phyloP scores from a whole-genome alignment of 148 eudicot genomes.

The Arctostaphylos glauca region DNA sequence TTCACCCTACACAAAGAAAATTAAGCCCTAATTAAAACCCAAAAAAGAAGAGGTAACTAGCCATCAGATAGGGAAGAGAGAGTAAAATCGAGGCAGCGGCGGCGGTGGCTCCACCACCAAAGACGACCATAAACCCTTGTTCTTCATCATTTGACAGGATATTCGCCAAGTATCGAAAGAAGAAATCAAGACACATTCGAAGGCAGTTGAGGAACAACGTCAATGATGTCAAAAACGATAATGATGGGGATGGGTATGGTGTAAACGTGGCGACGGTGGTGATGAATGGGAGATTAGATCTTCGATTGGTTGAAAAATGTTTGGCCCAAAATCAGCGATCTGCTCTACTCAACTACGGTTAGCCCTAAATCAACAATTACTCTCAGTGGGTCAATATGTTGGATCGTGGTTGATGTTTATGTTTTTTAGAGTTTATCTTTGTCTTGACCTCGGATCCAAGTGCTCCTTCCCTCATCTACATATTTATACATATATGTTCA shows the following conservation, averaged over 20 bases:
- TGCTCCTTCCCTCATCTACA: too few species aligned
- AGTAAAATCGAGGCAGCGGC: conserved; percentile 8
- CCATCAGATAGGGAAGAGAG: conserved; percentile 26
- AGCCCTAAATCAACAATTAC: too few species aligned
- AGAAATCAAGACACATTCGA: neutral
- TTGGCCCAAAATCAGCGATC: too few species aligned
- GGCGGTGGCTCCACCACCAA: neutral
- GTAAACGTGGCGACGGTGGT: neutral
- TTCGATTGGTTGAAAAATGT: conserved; percentile 16
- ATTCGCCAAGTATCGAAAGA: conserved; percentile 6
- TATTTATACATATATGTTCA: too few species aligned
- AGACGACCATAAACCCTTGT: conserved; percentile 16
- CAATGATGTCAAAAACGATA: neutral
- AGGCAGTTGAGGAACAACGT: conserved; percentile 6
- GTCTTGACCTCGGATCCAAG: too few species aligned
- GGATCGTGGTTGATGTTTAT: too few species aligned
- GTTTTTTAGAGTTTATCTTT: too few species aligned
- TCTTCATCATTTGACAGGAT: conserved; percentile 15
- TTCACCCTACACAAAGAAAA: too few species aligned
- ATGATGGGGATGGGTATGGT: neutral
- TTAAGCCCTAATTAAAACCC: too few species aligned
- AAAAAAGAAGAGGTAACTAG: too few species aligned
- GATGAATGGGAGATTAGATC: conserved; percentile 30
- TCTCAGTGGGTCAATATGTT: too few species aligned
- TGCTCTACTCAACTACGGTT: too few species aligned